phyloP scores from a whole-genome alignment of 2,329 filamentous ascomycete species.

The Aspergillus thermomutatus region DNA sequence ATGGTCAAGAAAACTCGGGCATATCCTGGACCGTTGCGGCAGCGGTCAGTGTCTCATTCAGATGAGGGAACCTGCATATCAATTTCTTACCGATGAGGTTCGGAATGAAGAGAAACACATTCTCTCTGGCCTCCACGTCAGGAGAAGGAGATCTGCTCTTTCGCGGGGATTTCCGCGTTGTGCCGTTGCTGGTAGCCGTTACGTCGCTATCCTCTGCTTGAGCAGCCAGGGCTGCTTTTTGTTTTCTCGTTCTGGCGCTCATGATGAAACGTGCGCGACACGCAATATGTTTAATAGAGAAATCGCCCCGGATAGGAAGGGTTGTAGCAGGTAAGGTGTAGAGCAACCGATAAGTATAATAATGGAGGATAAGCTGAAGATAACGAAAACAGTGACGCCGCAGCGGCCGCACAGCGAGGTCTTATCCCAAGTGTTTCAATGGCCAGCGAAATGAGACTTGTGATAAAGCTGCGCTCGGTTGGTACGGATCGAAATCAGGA shows the following conservation, averaged over 20 bases:
- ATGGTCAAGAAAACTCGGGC: slow-evolving; percentile 75
- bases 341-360: not conserved
- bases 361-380: not conserved
- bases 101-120: slow-evolving; percentile 78
- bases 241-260: slow-evolving; percentile 38
- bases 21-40: slow-evolving; percentile 56
- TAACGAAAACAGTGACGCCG: not conserved
- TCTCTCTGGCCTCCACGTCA: slow-evolving; percentile 53
- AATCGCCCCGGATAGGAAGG: not conserved
- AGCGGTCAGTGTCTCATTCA: not conserved
- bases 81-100: slow-evolving; percentile 69
- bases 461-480: not conserved
- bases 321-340: not conserved
- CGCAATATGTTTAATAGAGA: not conserved
- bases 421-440: slow-evolving; percentile 2
- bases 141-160: slow-evolving; percentile 27
- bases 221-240: slow-evolving; percentile 34
- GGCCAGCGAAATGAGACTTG: not conserved
- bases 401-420: slow-evolving; percentile 2
- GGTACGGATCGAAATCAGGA: not conserved
- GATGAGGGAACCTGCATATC: not conserved
- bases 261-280: slow-evolving; percentile 19
- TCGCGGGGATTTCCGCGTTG: slow-evolving; percentile 28
- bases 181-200: slow-evolving; percentile 28
- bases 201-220: slow-evolving; percentile 31